A percentile compares a stretch with the other conserved stretches of the same genome.
phyloP scores from a whole-genome alignment of 1,284 basidiomycete genomes.

The Cutaneotrichosporon arboriforme region DNA sequence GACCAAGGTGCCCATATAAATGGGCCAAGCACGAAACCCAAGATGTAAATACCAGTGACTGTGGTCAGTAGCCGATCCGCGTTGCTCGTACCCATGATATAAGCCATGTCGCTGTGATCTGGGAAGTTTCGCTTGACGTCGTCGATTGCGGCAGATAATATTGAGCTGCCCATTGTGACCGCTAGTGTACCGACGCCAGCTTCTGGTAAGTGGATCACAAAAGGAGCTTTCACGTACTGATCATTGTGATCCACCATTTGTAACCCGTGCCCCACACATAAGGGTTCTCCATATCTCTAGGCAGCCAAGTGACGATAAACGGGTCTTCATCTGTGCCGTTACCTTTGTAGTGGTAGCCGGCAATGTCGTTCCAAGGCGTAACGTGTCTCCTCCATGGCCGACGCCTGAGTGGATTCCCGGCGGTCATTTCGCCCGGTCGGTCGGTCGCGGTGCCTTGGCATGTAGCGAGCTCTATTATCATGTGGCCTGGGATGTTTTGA shows the following conservation, averaged over 20 bases:
- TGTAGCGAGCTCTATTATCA: too few relatives aligned
- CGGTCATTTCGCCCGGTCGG: too few relatives aligned
- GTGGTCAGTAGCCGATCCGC: neutral
- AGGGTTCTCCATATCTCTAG: conserved; percentile 31
- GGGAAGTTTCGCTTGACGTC: conserved; percentile 24
- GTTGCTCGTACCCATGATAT: conserved; percentile 14
- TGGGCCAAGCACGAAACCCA: conserved; percentile 13
- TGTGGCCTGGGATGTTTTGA: too few relatives aligned
- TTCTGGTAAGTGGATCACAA: conserved; percentile 8
- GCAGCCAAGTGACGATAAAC: conserved; percentile 40
- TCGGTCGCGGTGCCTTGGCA: too few relatives aligned
- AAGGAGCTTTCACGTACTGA: neutral
- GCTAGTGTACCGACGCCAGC: conserved; percentile 17
- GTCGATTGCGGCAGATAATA: conserved; percentile 24
- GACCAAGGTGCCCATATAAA: conserved; percentile 33
- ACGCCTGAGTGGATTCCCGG: neutral
- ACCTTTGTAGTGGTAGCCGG: conserved; percentile 7
- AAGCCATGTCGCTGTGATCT: conserved; percentile 17
- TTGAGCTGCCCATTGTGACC: conserved; percentile 24
- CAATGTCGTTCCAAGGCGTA: conserved; percentile 9
- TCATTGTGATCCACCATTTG: conserved; percentile 32
- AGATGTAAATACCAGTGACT: conserved; percentile 18
- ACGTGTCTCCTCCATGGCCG: conserved; percentile 6
- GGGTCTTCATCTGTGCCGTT: conserved; percentile 44
- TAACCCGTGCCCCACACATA: conserved; percentile 21